Base-by-base conservation (phyloP, 129 eudicot genomes). In the Chrysanthemum seticuspe region DNA sequence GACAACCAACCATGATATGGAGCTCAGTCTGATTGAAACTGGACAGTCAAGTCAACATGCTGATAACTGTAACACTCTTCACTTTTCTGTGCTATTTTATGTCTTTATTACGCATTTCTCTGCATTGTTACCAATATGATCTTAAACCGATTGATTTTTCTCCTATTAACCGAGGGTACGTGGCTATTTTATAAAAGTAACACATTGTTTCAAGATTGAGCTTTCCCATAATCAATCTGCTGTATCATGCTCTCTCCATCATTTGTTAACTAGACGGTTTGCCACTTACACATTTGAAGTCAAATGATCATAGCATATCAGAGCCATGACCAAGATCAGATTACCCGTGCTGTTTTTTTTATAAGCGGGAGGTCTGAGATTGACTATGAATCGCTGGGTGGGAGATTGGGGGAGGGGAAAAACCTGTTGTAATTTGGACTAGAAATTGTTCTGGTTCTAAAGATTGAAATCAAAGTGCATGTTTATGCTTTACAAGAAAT, bases 1-100 rank as follows among this genome's bases (percentile, higher is more conserved):
- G 99, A 88, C 95, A 0, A 88, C 87, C 31, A 84, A 94, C 34
- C 95, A 95, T 76, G 99, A 86, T 77, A 83, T 90, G 90, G 99
- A 94, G 77, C 78, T 87, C 50, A 83, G 84, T 76, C 71, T 87
- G 49, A 80, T 80, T 69, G 96, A 87, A 74, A 76, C 82, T 62
- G 96, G 94, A 69, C 89, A 83, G 80, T 73, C 85, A 36, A 81
- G 87, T 79, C 89, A 88, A 53, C 92, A 65, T 70, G 67, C 81
- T 19, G 78, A 78, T 81, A 76, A 74, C 72, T 85, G 84, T 80
- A 80, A 80, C 13, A 15, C 45, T 68, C 62, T 59, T 50, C 34
- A 49, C 59, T 62, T 65, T 59, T 52, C 2, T 18, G 65, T 31
- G 44, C 54, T 23, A 36, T 58, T 76, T 31, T 23, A 53, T 53